phyloP scores from a whole-genome alignment of 306 rosid species.

The Fragaria ananassa region DNA sequence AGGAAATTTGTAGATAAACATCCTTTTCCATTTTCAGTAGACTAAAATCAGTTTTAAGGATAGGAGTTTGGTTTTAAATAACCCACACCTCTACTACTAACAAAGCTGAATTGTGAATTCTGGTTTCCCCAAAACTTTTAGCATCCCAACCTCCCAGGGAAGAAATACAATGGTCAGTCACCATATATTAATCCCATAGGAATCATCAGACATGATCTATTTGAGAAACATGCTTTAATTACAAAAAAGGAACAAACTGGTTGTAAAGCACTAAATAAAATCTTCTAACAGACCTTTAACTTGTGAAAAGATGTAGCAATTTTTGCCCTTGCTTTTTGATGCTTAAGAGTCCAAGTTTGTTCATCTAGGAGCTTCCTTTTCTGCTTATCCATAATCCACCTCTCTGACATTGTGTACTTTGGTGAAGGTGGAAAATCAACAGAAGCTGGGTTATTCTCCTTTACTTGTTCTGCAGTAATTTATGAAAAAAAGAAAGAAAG shows the following conservation, averaged over 20 bases:
- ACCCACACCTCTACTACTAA: background rate
- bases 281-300: constrained; percentile 54
- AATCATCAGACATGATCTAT: background rate
- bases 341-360: constrained; percentile 66
- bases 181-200: background rate
- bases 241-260: background rate
- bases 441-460: constrained; percentile 42
- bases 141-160: background rate
- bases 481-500: constrained; percentile 2
- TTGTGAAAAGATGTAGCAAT: constrained; percentile 65
- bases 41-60: background rate
- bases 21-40: background rate
- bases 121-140: background rate
- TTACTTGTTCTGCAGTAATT: constrained; percentile 51
- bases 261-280: constrained; percentile 5
- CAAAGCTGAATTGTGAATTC: background rate
- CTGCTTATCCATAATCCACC: constrained; percentile 80
- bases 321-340: constrained; percentile 67
- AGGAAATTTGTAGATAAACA: background rate
- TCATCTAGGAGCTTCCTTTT: constrained; percentile 61
- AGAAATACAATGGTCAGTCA: background rate
- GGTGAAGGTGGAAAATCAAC: constrained; percentile 52
- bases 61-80: background rate
- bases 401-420: constrained; percentile 85
- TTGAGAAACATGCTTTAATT: background rate